Evolutionary conservation across 345 rosid species (phyloP), one percentile per base, ranked within the genome.

Genomic region (Lepidium sativum): DNA sequence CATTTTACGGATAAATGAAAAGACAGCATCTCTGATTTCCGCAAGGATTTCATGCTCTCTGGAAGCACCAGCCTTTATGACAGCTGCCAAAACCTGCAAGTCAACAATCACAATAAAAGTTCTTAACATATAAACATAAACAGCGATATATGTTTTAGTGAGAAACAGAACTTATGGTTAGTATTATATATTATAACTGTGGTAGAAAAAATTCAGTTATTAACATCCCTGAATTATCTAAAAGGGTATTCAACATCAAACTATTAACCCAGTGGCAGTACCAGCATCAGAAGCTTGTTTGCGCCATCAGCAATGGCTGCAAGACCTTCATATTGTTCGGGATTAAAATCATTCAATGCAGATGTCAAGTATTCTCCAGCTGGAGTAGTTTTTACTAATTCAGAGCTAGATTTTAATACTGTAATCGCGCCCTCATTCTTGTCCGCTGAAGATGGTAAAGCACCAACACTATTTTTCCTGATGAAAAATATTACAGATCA

Each of bases 281-380:
- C 99, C 96, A 94, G 83, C 99, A 94, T 94, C 72, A 94, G 82
- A 68, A 94, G 96, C 79, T 94, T 90, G 85, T 94, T 91, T 59
- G 97, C 99, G 42, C 99, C 99, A 84, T 94, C 99, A 71, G 99
- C 82, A 74, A 94, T 90, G 41, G 97, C 96, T 75, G 99, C 99
- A 78, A 94, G 81, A 67, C 96, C 81, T 69, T 91, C 99, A 68
- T 81, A 82, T 64, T 90, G 96, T 7, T 90, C 95, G 2, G 97
- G 99, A 79, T 94, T 91, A 49, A 90, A 94, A 72, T 88, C 97
- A 78, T 86, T 86, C 60, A 94, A 77, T 34, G 99, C 92, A 60
- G 96, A 77, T 45, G 97, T 88, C 76, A 94, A 83, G 75, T 94
- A 94, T 60, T 94, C 99, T 77, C 97, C 96, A 0, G 97, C 96